Conservation (phyloP, 2,329 filamentous ascomycete genomes). For the Curvularia sp. region DNA sequence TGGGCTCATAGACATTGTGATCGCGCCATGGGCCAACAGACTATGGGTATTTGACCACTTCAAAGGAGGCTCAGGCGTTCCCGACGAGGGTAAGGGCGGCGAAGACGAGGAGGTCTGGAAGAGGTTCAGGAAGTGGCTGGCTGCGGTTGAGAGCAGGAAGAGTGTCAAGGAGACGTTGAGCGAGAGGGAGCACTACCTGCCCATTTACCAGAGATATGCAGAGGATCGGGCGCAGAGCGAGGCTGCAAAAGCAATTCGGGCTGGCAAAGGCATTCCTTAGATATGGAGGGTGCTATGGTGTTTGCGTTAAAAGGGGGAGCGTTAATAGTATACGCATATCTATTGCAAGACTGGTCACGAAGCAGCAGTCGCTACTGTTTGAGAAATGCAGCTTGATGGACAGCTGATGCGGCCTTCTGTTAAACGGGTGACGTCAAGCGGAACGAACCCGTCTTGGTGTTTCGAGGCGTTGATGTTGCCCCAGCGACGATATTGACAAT, state of each 20-base stretch:
- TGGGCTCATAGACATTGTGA: conserved; percentile 71
- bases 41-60: conserved; percentile 79
- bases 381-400: not conserved
- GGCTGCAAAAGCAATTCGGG: conserved; percentile 59
- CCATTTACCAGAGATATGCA: conserved; percentile 66
- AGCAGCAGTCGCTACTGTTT: not conserved
- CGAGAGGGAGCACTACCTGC: conserved; percentile 69
- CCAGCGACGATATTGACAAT: conserved; percentile 19
- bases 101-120: conserved; percentile 66
- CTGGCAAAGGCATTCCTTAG: conserved; percentile 67
- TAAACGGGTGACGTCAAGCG: conserved; percentile 14
- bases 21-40: conserved; percentile 76
- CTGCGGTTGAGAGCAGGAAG: conserved; percentile 64
- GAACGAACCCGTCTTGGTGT: conserved; percentile 2
- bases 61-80: conserved; percentile 65
- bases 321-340: not conserved
- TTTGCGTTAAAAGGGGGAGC: not conserved
- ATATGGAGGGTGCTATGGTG: not conserved
- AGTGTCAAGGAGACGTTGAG: conserved; percentile 74
- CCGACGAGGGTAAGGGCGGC: conserved; percentile 55
- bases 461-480: conserved; percentile 17
- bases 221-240: conserved; percentile 57
- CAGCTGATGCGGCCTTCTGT: not conserved
- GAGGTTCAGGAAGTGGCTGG: conserved; percentile 70
- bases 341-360: not conserved